A percentile compares a stretch with the other conserved stretches of the same genome.
Conservation (phyloP, 192 early-diverging fungal genomes). For the Geranomyces michiganensis region DNA sequence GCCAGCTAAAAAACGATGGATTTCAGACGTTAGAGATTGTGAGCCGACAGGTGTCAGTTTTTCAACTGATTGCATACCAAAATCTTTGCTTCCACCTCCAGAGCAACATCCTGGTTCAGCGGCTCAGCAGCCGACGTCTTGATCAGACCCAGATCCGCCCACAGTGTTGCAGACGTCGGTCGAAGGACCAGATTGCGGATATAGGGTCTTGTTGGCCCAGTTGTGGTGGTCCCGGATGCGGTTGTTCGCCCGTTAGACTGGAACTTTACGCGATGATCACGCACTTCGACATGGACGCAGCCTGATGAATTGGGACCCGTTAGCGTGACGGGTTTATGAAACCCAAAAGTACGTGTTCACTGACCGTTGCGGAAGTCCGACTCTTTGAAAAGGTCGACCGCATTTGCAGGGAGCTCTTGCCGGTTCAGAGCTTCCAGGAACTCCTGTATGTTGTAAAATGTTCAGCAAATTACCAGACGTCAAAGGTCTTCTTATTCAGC, state of each 20-base stretch:
- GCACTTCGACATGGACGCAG: slow-evolving; percentile 22
- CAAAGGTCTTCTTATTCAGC: neutral
- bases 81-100: slow-evolving; percentile 27
- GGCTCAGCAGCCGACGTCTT: neutral
- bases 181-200: slow-evolving; percentile 19
- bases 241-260: neutral
- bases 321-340: too few relatives aligned
- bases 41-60: too few relatives aligned
- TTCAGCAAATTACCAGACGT: neutral
- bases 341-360: neutral
- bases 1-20: neutral
- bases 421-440: slow-evolving; percentile 39
- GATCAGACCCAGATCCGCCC: slow-evolving; percentile 19
- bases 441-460: neutral
- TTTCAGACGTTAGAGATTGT: too few relatives aligned
- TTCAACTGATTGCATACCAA: slow-evolving; percentile 17
- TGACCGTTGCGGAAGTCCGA: slow-evolving; percentile 29
- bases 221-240: neutral
- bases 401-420: slow-evolving; percentile 25
- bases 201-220: slow-evolving; percentile 8
- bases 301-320: neutral
- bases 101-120: slow-evolving; percentile 23
- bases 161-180: slow-evolving; percentile 21
- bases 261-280: slow-evolving; percentile 27
- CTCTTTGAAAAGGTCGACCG: slow-evolving; percentile 21